Evolutionary conservation across 805 yeast genomes (phyloP), one percentile per base, ranked within the genome.

Genomic region (Lipomyces oligophaga): DNA sequence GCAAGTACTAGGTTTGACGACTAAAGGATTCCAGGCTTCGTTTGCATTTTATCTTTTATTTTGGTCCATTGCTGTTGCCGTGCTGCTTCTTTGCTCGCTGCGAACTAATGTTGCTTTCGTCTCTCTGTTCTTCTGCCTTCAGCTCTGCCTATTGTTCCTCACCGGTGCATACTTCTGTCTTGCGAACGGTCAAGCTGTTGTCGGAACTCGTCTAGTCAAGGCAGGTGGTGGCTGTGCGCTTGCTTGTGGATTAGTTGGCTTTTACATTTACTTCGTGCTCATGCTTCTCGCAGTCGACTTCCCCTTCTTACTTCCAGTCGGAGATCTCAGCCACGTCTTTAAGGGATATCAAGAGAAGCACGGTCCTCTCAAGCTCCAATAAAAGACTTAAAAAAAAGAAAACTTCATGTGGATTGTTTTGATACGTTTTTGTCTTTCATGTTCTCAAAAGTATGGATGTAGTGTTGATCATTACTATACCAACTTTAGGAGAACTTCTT

Each of bases 271-370:
- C 40, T 22, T 49, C 6, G 55, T 52, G 19, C 47, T 43, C 32
- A 52, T 52, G 57, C 37, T 52, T 20, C 37, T 49, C n/a, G 44
- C 55, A 13, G 55, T 50, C 25, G 57, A 50, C 21, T 52, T 52
- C 49, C 52, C 57, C 6, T 35, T 41, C 33, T 25, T 50, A 36
- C 35, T 52, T 20, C 57, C 57, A 3, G 51, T 52, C 13, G 57
- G 57, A 8, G 57, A 52, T 32, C 24, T 52, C 34, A 41, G 45
- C 33, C 42, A 39, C 28, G 37, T 45, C 34, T 42, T 49, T 48
- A 37, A 20, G 33, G 56, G 56, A 19, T 52, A 52, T 31, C 55
- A 49, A 41, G 36, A 52, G 44, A 41, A 42, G 32, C 56, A 52
- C 26, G 56, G 54, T 25, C 47, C 49, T 8, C 24, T 52, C 3